Percentiles rank a stretch among this genome's conserved stretches.
These are phyloP conservation scores for Flaveria trinervia DNA, from an alignment of 129 eudicot genomes.

Conservation along the genomic window DNA sequence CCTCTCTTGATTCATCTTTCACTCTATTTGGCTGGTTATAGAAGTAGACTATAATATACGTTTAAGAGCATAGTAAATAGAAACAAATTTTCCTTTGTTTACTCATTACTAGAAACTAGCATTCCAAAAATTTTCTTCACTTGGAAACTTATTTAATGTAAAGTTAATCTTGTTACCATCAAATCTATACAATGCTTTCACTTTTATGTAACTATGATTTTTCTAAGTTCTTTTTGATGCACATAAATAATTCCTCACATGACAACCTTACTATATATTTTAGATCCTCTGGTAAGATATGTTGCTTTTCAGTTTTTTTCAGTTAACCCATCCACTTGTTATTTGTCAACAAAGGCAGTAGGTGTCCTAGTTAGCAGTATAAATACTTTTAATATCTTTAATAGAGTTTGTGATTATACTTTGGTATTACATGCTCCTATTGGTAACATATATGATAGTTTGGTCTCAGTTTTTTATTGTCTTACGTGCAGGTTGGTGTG, in stretches of 20 bases:
- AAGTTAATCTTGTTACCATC: not conserved
- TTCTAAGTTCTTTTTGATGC: not conserved
- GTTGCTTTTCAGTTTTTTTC: not conserved
- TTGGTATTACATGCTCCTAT: not conserved
- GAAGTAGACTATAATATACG: not conserved
- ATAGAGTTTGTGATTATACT: not conserved
- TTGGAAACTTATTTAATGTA: not conserved
- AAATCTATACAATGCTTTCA: not conserved
- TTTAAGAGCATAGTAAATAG: not conserved
- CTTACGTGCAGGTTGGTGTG: conserved; percentile 15
- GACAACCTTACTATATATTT: too few species aligned
- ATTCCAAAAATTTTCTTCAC: too few species aligned
- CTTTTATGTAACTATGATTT: not conserved
- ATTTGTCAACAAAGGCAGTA: not conserved
- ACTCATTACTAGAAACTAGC: not conserved
- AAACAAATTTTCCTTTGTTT: not conserved
- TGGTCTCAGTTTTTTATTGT: not conserved
- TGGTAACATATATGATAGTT: not conserved
- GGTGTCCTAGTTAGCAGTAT: not conserved
- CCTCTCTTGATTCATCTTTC: not conserved
- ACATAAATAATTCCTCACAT: too few species aligned
- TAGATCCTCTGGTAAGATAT: too few species aligned
- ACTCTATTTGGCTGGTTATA: not conserved
- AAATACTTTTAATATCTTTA: not conserved
- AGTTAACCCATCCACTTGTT: not conserved